phyloP scores from a whole-genome alignment of 2,329 filamentous ascomycete genomes.

The Apiospora hydei region DNA sequence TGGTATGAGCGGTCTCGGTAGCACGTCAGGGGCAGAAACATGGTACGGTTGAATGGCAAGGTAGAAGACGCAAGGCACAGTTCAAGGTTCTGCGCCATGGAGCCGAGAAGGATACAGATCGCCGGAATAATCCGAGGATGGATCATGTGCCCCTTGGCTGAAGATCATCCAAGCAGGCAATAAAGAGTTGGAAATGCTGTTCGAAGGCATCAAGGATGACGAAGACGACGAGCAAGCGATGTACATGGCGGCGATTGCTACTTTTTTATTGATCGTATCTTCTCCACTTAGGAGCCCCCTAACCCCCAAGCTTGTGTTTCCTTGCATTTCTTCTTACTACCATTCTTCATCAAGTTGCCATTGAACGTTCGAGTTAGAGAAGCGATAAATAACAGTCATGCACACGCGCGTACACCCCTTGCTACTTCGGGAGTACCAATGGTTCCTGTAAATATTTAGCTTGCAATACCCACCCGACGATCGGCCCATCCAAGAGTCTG shows the following conservation, averaged over 20 bases:
- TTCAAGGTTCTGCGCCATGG: background rate
- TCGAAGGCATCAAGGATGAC: background rate
- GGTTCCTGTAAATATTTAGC: too few relatives aligned
- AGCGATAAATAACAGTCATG: background rate
- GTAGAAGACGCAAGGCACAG: slow-evolving; percentile 16
- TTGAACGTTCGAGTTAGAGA: background rate
- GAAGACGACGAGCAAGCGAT: background rate
- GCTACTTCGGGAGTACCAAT: background rate
- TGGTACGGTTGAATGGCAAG: slow-evolving; percentile 3
- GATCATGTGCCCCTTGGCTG: background rate
- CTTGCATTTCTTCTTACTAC: background rate
- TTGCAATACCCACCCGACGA: background rate
- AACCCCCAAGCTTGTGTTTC: background rate
- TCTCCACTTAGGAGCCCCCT: slow-evolving; percentile 9
- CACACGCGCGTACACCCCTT: background rate
- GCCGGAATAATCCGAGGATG: background rate
- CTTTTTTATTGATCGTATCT: slow-evolving; percentile 22
- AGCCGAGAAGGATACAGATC: slow-evolving; percentile 6
- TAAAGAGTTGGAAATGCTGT: background rate
- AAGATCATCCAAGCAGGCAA: background rate
- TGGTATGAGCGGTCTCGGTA: slow-evolving; percentile 67
- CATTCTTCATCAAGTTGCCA: background rate
- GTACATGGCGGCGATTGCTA: slow-evolving; percentile 13
- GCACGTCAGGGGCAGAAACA: background rate
- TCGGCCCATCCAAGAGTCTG: background rate